Conservation (phyloP, 2,329 filamentous ascomycete genomes). For the Penicillium verrucosum region DNA sequence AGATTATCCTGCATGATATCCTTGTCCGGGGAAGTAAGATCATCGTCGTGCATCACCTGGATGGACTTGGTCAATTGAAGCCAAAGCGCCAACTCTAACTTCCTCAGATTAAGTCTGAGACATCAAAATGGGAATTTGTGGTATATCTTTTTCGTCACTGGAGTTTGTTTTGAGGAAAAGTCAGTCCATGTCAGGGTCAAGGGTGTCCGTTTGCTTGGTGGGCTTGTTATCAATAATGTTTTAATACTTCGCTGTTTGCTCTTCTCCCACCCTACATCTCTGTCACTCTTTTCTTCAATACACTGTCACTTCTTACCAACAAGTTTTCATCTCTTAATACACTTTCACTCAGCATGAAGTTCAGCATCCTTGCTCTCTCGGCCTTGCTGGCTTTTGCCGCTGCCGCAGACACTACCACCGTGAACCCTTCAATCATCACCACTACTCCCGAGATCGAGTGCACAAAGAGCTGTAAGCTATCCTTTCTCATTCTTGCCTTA, state of each 20-base stretch:
- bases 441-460: constrained; percentile 35
- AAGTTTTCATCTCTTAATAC: constrained; percentile 7
- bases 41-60: neutral
- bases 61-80: neutral
- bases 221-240: neutral
- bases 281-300: neutral
- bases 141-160: constrained; percentile 1
- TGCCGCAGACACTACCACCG: constrained; percentile 32
- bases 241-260: constrained; percentile 1
- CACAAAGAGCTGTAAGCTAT: constrained; percentile 36
- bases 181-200: neutral
- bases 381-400: constrained; percentile 46
- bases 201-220: neutral
- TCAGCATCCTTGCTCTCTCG: constrained; percentile 44
- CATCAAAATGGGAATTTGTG: constrained; percentile 11
- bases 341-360: constrained; percentile 34
- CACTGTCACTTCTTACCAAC: neutral
- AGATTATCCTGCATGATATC: neutral
- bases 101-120: constrained; percentile 14
- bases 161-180: constrained; percentile 1
- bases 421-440: constrained; percentile 31
- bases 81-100: neutral
- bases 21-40: constrained; percentile 5
- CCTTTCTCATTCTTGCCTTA: neutral
- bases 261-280: neutral